Evolutionary conservation across 73 alveolate genomes (phyloP).

Genomic region (Durusdinium trenchii): DNA sequence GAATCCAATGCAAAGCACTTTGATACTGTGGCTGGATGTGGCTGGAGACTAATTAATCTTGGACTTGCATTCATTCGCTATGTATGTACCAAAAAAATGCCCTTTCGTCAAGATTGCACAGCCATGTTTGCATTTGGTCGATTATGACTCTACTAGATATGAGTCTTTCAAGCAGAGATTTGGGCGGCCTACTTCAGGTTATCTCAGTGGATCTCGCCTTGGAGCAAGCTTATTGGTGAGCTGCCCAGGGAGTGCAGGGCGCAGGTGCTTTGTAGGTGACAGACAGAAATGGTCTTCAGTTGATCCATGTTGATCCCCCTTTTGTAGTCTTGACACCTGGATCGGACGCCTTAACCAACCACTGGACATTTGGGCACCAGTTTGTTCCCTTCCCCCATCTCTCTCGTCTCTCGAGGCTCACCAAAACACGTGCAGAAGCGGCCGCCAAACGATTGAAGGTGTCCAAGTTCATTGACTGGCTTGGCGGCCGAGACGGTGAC

Average conservation of each 20-base stretch:
- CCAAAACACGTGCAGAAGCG: conserved; percentile 40
- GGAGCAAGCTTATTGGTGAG: conserved; percentile 77
- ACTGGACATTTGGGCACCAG: too few relatives aligned
- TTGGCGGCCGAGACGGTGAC: background rate
- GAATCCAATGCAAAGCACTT: too few relatives aligned
- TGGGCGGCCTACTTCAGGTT: background rate
- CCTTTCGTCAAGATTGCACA: too few relatives aligned
- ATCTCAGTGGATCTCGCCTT: conserved; percentile 55
- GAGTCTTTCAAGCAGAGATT: background rate
- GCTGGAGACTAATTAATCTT: too few relatives aligned
- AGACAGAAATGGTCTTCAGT: background rate
- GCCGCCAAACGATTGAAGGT: conserved; percentile 59
- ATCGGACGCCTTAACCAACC: too few relatives aligned
- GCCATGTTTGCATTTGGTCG: too few relatives aligned
- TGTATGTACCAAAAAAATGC: too few relatives aligned
- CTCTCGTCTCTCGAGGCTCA: background rate
- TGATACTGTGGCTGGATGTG: too few relatives aligned
- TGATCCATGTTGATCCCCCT: background rate
- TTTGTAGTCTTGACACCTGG: too few relatives aligned
- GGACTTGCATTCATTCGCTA: too few relatives aligned
- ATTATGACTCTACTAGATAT: too few relatives aligned
- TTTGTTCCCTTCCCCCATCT: background rate
- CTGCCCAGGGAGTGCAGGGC: background rate
- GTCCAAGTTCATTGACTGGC: conserved; percentile 48
- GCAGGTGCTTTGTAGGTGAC: background rate